Evolutionary conservation across 371 early-diverging fungal species (phyloP), one percentile per base, ranked within the genome.

Genomic region (Mortierella sp.): DNA sequence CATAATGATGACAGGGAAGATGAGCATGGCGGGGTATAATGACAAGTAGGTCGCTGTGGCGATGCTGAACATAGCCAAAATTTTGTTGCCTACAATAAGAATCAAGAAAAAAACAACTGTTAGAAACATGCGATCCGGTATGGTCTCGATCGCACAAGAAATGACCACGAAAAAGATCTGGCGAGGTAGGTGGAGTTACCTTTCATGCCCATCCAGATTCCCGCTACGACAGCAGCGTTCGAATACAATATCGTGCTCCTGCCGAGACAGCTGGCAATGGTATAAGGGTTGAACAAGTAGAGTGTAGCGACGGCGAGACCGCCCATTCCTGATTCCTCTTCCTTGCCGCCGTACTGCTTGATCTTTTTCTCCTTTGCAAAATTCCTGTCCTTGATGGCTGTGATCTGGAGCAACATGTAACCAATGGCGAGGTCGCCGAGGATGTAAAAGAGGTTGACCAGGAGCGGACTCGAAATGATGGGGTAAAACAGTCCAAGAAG

Each of bases 221-320:
- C 92, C 41, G 89, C 78, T 14, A 92, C 88, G 11, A 95, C 86
- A 14, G 94, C 91, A 37, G 95, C 69, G 66, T 95, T 93, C 50
- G 91, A 94, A 73, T 97, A 95, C 13, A 93, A 72, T 16, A 91
- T 85, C 0, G 97, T 93, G 2, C 96, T 95, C 70, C 86, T 89
- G 8, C 94, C 92, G 31, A 97, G 74, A 70, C 95, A 95, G 16
- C 94, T 91, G 10, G 90, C 83, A 22, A 97, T 86, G 8, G 94
- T 92, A 44, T 93, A 90, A 13, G 98, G 98, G 81, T 96, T 97
- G 76, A 96, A 90, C 40, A 97, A 79, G 81, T 95, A 98, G 50
- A 86, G 77, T 29, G 66, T 58, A 0, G 76, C 76, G 31, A 83
- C 77, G 2, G 69, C 69, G 5, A 79, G 55, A 14, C 76, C 76